phyloP scores from a whole-genome alignment of 768 basidiomycete genomes.

The Auricularia sp. region DNA sequence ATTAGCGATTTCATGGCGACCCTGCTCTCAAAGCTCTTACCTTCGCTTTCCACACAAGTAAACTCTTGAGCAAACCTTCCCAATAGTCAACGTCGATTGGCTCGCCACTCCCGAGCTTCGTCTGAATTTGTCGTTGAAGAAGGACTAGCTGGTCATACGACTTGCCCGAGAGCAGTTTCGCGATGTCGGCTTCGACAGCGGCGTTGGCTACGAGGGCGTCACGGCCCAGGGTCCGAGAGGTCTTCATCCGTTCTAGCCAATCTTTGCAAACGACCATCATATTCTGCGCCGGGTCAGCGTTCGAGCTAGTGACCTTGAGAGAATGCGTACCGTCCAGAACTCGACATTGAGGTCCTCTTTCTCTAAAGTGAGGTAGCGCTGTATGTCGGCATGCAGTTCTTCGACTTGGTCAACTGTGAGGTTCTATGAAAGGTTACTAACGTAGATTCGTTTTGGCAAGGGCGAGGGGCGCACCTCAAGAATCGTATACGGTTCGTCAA shows the following conservation, averaged over 20 bases:
- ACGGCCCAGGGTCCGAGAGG: conserved; percentile 48
- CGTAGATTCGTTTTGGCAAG: background rate
- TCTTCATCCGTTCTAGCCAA: conserved; percentile 66
- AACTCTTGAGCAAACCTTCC: conserved; percentile 84
- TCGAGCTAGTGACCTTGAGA: background rate
- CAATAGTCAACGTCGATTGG: conserved; percentile 97
- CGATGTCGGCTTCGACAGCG: conserved; percentile 80
- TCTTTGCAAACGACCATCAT: conserved; percentile 98
- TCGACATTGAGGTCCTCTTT: conserved; percentile 78
- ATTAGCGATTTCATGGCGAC: conserved; percentile 4
- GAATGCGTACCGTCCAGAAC: conserved; percentile 81
- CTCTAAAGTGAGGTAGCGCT: conserved; percentile 82
- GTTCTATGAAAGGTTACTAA: conserved; percentile 40
- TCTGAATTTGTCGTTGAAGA: conserved; percentile 78
- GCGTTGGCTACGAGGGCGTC: conserved; percentile 43
- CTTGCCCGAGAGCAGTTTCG: conserved; percentile 72
- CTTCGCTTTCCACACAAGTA: conserved; percentile 96
- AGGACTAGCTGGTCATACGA: conserved; percentile 72
- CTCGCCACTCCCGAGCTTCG: conserved; percentile 83
- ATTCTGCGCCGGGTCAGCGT: conserved; percentile 40
- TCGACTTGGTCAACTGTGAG: conserved; percentile 79
- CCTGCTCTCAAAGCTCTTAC: conserved; percentile 27
- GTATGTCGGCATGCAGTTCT: conserved; percentile 90
- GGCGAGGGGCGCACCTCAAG: conserved; percentile 58
- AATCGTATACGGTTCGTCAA: conserved; percentile 97